Evolutionary conservation across 129 eudicot species (phyloP).

Genomic region (Flaveria sonorensis): DNA sequence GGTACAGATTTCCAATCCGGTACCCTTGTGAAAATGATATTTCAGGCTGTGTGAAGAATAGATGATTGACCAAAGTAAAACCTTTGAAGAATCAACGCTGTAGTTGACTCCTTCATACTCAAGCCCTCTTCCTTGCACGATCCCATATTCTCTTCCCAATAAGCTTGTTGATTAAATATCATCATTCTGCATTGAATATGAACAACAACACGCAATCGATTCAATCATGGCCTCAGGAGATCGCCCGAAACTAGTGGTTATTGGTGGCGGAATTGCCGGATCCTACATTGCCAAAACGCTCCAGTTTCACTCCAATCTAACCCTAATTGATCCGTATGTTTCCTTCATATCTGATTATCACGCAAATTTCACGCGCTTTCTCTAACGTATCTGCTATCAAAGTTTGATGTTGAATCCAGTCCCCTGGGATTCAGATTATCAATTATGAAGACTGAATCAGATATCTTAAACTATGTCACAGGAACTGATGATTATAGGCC

Average conservation of each 20-base stretch:
- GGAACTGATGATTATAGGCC: not conserved
- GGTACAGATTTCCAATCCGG: no score
- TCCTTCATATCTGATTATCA: not conserved
- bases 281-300: slow-evolving; percentile 72
- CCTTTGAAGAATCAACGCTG: not conserved
- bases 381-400: no score
- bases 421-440: not conserved
- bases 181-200: not conserved
- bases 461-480: not conserved
- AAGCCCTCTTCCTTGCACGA: slow-evolving; percentile 19
- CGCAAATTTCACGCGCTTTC: no score
- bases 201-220: not conserved
- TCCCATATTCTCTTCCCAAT: not conserved
- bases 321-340: slow-evolving; percentile 87
- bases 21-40: no score
- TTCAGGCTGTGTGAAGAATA: no score
- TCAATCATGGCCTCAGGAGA: slow-evolving; percentile 25
- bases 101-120: no score
- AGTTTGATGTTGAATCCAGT: no score
- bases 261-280: slow-evolving; percentile 96
- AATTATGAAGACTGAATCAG: not conserved
- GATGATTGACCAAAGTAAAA: slow-evolving; percentile 21
- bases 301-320: slow-evolving; percentile 61
- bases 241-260: slow-evolving; percentile 63
- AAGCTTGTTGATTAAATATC: no score